A percentile compares a stretch with the other conserved stretches of the same genome.
phyloP scores from a whole-genome alignment of 371 early-diverging fungal species.

The Circinella umbellata region DNA sequence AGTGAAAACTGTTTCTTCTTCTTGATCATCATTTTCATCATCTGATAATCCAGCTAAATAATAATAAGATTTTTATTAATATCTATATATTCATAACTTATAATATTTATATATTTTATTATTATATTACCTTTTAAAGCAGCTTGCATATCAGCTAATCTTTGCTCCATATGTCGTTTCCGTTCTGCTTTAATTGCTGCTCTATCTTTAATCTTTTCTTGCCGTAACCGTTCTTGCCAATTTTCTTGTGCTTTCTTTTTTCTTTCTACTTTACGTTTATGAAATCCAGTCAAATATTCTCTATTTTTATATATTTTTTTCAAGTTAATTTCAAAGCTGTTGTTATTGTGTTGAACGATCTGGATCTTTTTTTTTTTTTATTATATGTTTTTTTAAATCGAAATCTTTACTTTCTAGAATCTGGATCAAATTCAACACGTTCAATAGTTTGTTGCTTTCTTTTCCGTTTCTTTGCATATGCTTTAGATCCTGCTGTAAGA shows the following conservation, averaged over 20 bases:
- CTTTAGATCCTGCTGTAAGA: conserved; percentile 69
- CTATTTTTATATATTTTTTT: conserved; percentile 28
- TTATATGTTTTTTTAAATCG: not conserved
- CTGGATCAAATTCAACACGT: conserved; percentile 67
- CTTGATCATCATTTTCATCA: conserved; percentile 6
- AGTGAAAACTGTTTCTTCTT: not conserved
- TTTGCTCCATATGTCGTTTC: conserved; percentile 46
- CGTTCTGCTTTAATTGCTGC: conserved; percentile 54
- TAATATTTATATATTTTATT: not conserved
- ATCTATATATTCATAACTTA: no score
- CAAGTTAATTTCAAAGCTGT: not conserved
- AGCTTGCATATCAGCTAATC: conserved; percentile 51
- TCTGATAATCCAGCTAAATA: conserved; percentile 11
- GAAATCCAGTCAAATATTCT: conserved; percentile 82
- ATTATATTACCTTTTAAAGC: conserved; percentile 34
- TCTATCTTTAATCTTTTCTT: conserved; percentile 59
- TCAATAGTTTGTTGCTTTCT: conserved; percentile 64
- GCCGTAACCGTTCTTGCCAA: conserved; percentile 55
- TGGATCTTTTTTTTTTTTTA: no score
- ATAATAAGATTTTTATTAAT: no score
- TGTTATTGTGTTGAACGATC: not conserved
- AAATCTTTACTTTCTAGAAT: conserved; percentile 57
- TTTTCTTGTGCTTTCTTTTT: conserved; percentile 64
- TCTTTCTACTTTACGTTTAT: conserved; percentile 77
- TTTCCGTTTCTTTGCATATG: conserved; percentile 78